These are phyloP conservation scores for Cryptomeria japonica DNA, from an alignment of 75 land plant species.

Conservation along the genomic window DNA sequence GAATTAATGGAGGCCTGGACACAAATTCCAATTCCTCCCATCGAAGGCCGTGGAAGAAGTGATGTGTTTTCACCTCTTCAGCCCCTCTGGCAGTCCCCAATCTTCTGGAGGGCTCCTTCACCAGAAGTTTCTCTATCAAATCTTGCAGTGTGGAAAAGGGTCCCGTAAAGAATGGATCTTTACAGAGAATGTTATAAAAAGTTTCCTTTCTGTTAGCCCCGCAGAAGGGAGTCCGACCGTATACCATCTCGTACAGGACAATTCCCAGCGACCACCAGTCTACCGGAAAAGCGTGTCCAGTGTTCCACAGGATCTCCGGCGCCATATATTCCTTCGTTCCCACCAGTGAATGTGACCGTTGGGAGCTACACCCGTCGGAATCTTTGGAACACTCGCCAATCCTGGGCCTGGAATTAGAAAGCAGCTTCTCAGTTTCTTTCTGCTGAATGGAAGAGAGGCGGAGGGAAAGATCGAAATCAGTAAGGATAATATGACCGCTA, in stretches of 20 bases:
- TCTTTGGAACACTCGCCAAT: background rate
- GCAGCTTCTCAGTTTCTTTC: background rate
- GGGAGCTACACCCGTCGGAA: background rate
- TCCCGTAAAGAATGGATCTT: conserved; percentile 56
- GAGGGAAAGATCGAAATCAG: conserved; percentile 25
- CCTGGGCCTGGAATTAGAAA: no score
- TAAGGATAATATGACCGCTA: conserved; percentile 37
- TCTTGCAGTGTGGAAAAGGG: conserved; percentile 32
- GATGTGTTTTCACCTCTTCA: conserved; percentile 61
- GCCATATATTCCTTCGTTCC: conserved; percentile 58
- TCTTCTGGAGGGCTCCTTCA: conserved; percentile 62
- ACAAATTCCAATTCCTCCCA: conserved; percentile 67
- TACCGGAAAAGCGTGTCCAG: conserved; percentile 35
- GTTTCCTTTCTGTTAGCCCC: conserved; percentile 74
- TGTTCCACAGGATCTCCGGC: conserved; percentile 42
- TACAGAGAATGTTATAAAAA: conserved; percentile 56
- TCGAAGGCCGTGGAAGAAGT: no score
- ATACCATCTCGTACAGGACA: conserved; percentile 68
- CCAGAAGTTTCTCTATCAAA: conserved; percentile 51
- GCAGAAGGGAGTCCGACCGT: conserved; percentile 73
- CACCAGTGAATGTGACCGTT: conserved; percentile 25
- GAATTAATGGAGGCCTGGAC: conserved; percentile 62
- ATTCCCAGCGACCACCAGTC: conserved; percentile 93
- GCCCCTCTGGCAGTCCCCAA: conserved; percentile 61
- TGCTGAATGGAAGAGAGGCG: background rate